Conservation (phyloP, 2,329 filamentous ascomycete genomes). For the Neonectria neomacrospora region DNA sequence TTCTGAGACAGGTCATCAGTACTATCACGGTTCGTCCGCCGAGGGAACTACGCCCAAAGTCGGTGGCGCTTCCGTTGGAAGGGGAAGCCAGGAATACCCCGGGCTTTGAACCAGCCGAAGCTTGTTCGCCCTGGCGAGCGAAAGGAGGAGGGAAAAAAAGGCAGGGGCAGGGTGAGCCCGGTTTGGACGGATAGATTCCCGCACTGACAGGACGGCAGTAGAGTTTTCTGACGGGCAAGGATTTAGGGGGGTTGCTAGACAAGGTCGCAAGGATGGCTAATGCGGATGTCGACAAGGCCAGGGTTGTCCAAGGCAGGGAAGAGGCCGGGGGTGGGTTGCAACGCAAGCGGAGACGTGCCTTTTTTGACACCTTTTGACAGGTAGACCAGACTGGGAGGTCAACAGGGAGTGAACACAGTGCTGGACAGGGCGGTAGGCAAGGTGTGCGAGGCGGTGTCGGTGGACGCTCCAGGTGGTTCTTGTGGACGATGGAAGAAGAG, state of each 20-base stretch:
- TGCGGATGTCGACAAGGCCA: slow-evolving; percentile 19
- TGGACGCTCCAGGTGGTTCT: background rate
- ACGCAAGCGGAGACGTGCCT: slow-evolving; percentile 14
- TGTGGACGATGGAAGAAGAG: slow-evolving; percentile 4
- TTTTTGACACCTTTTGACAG: slow-evolving; percentile 19
- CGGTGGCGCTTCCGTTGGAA: slow-evolving; percentile 26
- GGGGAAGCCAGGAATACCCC: slow-evolving; percentile 3
- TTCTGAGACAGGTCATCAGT: slow-evolving; percentile 31
- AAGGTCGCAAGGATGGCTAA: slow-evolving; percentile 19
- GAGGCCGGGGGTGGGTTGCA: slow-evolving; percentile 19
- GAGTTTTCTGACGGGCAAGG: slow-evolving; percentile 16
- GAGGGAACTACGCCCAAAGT: slow-evolving; percentile 36
- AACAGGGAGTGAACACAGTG: background rate
- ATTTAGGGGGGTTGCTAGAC: background rate
- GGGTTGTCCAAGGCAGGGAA: slow-evolving; percentile 22
- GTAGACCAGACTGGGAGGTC: slow-evolving; percentile 4
- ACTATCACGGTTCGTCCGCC: slow-evolving; percentile 31
- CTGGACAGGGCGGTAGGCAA: background rate
- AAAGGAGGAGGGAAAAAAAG: background rate
- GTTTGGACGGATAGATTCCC: slow-evolving; percentile 40
- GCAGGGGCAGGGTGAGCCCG: slow-evolving; percentile 10
- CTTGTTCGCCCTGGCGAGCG: slow-evolving; percentile 18
- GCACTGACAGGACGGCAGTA: slow-evolving; percentile 33
- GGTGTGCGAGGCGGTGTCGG: slow-evolving; percentile 12
- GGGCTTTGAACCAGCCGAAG: slow-evolving; percentile 5